Percentiles rank a stretch among this genome's conserved stretches.
Evolutionary conservation across 768 basidiomycete genomes (phyloP).

Genomic region (Suillus bovinus): DNA sequence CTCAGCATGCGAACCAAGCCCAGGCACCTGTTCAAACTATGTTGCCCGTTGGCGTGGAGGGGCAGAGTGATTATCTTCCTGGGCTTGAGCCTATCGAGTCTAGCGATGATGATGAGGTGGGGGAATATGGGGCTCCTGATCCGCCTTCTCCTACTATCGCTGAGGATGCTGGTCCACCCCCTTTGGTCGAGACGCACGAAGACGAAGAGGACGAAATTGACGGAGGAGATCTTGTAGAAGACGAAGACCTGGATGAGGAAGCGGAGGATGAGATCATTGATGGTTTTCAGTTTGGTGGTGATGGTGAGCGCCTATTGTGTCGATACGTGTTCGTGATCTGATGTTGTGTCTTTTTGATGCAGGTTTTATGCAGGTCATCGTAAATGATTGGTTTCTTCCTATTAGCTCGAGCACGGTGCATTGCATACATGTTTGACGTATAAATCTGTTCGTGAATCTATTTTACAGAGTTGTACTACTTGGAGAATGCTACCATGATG

Average conservation of each 20-base stretch:
- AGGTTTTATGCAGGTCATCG: constrained; percentile 17
- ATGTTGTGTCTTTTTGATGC: not conserved
- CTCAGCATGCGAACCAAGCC: not conserved
- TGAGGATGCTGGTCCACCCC: not conserved
- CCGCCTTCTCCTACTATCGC: not conserved
- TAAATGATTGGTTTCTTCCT: constrained; percentile 26
- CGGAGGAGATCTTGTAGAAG: constrained; percentile 4
- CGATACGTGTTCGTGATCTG: constrained; percentile 3
- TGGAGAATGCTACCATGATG: not conserved
- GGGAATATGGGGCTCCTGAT: not conserved
- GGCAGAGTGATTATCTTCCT: not conserved
- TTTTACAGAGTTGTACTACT: not conserved
- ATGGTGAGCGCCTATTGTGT: not conserved
- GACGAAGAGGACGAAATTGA: not conserved
- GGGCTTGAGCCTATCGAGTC: constrained; percentile 4
- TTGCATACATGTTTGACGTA: constrained; percentile 23
- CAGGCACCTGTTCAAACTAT: not conserved
- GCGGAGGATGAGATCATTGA: constrained; percentile 12
- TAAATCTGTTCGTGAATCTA: not conserved
- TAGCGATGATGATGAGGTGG: not conserved
- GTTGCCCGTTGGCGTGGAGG: not conserved
- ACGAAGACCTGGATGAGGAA: constrained; percentile 4
- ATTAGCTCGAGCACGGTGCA: constrained; percentile 25
- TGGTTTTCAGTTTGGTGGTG: constrained; percentile 10
- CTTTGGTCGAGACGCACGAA: constrained; percentile 4